These are phyloP conservation scores for Raffaelea arxii DNA, from an alignment of 2,329 filamentous ascomycete species.

Conservation along the genomic window DNA sequence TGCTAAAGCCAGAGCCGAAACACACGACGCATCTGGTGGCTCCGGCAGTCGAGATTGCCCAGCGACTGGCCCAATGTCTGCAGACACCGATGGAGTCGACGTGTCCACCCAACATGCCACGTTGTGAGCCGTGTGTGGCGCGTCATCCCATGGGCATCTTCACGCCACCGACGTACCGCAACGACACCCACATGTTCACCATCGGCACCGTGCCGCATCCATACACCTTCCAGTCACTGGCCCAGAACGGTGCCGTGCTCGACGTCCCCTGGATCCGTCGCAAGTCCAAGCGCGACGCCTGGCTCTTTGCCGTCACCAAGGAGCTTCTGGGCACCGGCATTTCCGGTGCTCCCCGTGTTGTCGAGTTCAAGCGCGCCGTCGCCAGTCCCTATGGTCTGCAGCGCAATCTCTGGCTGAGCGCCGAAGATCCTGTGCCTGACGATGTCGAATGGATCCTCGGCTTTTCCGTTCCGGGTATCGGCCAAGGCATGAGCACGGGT, in stretches of 20 bases:
- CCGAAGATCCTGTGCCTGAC: constrained; percentile 52
- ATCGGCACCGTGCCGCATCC: constrained; percentile 88
- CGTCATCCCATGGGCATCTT: constrained; percentile 55
- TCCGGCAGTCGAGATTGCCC: constrained; percentile 62
- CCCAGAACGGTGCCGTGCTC: constrained; percentile 49
- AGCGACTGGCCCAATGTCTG: constrained; percentile 66
- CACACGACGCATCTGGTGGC: constrained; percentile 65
- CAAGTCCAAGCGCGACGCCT: constrained; percentile 64
- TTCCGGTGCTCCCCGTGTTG: constrained; percentile 53
- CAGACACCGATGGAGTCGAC: constrained; percentile 61
- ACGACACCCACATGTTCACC: constrained; percentile 63
- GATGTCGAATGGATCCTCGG: constrained; percentile 87
- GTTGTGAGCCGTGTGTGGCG: constrained; percentile 65
- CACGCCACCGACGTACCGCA: constrained; percentile 59
- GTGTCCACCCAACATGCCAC: constrained; percentile 72
- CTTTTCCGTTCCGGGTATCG: constrained; percentile 60
- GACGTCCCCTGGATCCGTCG: constrained; percentile 57
- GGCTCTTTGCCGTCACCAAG: constrained; percentile 64
- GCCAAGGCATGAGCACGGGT: constrained; percentile 34
- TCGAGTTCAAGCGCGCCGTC: constrained; percentile 72
- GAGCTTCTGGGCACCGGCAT: constrained; percentile 56
- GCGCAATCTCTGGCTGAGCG: constrained; percentile 71
- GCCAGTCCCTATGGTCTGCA: constrained; percentile 55
- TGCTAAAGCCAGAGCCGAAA: constrained; percentile 69
- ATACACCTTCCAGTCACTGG: constrained; percentile 67